These are phyloP conservation scores for Calonectria crousiana DNA, from an alignment of 2,329 filamentous ascomycete species.

Conservation along the genomic window DNA sequence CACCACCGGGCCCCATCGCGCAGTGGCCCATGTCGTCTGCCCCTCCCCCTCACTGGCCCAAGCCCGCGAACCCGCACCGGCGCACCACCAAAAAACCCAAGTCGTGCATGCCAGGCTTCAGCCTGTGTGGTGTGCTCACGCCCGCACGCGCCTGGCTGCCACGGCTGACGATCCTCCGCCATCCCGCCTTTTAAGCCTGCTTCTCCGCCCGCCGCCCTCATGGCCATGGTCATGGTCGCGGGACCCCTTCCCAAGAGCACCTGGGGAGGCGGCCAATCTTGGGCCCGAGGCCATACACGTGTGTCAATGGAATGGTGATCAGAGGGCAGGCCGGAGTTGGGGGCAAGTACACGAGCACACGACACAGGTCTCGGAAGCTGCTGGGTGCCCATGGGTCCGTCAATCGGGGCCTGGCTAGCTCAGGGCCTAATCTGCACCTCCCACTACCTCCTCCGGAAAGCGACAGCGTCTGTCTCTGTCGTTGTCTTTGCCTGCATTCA, in stretches of 20 bases:
- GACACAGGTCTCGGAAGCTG: not conserved
- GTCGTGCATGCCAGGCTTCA: slow-evolving; percentile 4
- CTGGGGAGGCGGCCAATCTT: slow-evolving; percentile 37
- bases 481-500: not conserved
- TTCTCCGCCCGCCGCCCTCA: not conserved
- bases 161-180: slow-evolving; percentile 16
- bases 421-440: not conserved
- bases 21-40: not conserved
- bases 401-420: not conserved
- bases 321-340: slow-evolving; percentile 23
- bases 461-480: not conserved
- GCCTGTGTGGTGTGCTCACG: slow-evolving; percentile 24
- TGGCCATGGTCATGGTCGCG: not conserved
- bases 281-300: slow-evolving; percentile 41
- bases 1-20: not conserved
- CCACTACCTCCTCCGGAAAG: not conserved
- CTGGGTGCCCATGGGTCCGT: not conserved
- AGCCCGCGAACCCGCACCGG: not conserved
- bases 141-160: slow-evolving; percentile 21
- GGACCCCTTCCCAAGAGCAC: not conserved
- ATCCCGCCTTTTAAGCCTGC: slow-evolving; percentile 9
- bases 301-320: slow-evolving; percentile 29
- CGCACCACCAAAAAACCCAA: not conserved
- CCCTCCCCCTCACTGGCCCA: slow-evolving; percentile 9
- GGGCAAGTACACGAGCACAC: slow-evolving; percentile 8